Conservation (phyloP, 768 basidiomycete species). For the Plicaturopsis crispa region DNA sequence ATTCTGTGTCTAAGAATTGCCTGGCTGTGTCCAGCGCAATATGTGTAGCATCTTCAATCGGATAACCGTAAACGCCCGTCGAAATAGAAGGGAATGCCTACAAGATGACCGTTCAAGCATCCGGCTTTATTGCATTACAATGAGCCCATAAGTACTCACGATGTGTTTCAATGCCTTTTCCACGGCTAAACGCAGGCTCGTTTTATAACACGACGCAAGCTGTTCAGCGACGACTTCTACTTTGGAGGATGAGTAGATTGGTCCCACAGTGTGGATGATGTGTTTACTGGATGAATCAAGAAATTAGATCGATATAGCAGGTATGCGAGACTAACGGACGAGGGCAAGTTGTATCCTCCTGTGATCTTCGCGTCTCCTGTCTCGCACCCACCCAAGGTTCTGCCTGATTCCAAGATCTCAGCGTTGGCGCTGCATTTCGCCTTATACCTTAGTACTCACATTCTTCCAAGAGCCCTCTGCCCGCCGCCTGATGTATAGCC, state of each 20-base stretch:
- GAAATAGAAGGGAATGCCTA: constrained; percentile 81
- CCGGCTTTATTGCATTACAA: background rate
- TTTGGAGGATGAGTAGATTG: constrained; percentile 43
- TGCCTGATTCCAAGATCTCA: constrained; percentile 28
- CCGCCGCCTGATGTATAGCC: constrained; percentile 74
- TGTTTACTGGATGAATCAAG: constrained; percentile 37
- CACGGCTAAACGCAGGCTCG: constrained; percentile 53
- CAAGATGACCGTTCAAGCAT: background rate
- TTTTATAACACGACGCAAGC: constrained; percentile 63
- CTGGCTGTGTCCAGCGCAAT: constrained; percentile 58
- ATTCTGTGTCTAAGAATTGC: constrained; percentile 46
- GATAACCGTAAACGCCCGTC: constrained; percentile 74
- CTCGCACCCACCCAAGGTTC: constrained; percentile 54
- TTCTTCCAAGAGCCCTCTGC: constrained; percentile 55
- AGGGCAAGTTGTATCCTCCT: constrained; percentile 64
- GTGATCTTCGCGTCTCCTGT: constrained; percentile 79
- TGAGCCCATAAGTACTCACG: constrained; percentile 30
- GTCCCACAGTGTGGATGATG: constrained; percentile 81
- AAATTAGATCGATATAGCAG: background rate
- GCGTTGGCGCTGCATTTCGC: background rate
- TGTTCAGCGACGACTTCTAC: constrained; percentile 39
- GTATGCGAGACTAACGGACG: constrained; percentile 44
- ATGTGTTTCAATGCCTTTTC: constrained; percentile 56
- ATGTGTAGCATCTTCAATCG: constrained; percentile 62
- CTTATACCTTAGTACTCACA: constrained; percentile 45